Evolutionary conservation across 345 rosid species (phyloP), one percentile per base, ranked within the genome.

Genomic region (Luvunga scandens): DNA sequence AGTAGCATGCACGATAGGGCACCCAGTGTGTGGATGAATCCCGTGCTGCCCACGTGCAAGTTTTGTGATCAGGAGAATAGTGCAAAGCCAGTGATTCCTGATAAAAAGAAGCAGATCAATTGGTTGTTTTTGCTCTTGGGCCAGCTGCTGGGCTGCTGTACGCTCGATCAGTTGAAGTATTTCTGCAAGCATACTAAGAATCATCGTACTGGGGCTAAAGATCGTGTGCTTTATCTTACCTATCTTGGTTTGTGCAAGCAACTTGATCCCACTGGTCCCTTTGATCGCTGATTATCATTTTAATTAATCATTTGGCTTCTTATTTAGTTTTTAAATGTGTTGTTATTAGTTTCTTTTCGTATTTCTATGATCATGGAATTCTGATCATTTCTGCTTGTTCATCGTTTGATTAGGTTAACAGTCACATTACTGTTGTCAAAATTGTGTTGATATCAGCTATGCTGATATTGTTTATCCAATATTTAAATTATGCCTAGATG

Each of bases 41-140:
- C 98, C 2, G 75, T 31, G 28, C 63, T 85, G 76, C 85, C 75
- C 6, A 75, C 69, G 7, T 96, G 98, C 75, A 77, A 50, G 75
- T 71, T 70, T 4, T 93, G 97, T 59, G 80, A 81, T 10, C 91
- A 86, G 36, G 91, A 87, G 14, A 90, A 87, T 60, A 75, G 91
- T 50, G 89, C 62, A 14, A 90, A 84, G 81, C 96, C 98, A 0
- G 85, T 92, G 80, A 82, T 91, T 22, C 64, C 90, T 0, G 84
- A 73, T 18, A 71, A 88, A 81, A 93, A 91, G 80, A 71, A 81
- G 68, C 16, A 70, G 24, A 93, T 93, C 30, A 95, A 93, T 77
- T 95, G 99, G 99, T 80, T 95, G 79, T 95, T 95, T 79, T 77
- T 95, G 89, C 84, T 95, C 27, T 81, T 92, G 66, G 99, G 96